Evolutionary conservation across 495 filamentous ascomycete genomes (phyloP), one percentile per base, ranked within the genome.

Genomic region (Aspergillus sparsus): DNA sequence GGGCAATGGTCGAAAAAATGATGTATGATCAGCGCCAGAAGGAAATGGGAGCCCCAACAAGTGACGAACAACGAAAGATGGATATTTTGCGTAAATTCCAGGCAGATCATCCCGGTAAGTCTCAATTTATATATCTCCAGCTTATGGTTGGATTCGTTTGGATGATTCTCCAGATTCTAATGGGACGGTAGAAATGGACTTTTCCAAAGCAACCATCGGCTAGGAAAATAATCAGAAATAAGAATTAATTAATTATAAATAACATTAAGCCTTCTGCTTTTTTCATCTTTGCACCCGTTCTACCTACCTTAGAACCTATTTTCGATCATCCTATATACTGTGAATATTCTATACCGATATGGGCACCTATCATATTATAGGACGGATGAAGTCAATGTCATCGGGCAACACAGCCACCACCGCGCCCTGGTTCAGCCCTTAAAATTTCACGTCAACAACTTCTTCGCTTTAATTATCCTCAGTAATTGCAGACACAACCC

Each of bases 1-100:
- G 94, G 60, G 80, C 85, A n/a, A 97, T 98, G 93, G 94, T 98
- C 44, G 94, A 98, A 87, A 98, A 98, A 84, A 98, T 98, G 94
- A 98, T 98, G 94, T 98, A 82, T 66, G 94, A 98, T 77, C 94
- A 98, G 83, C 81, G 89, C 47, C 92, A 97, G 82, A 98, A 98
- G 85, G 94, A 97, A 81, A 80, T 84, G 76, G 94, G 94, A 7
- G 83, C 87, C 70, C 88, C 89, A 66, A 90, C 86, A 21, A 94
- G 89, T 61, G 94, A 98, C 62, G 93, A 98, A 77, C 84, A 92
- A 79, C 87, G 88, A 80, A 98, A 98, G 84, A 72, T 83, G 75
- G 95, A 97, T 39, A 86, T 98, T 68, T 71, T 98, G 72, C 88
- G 89, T 80, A 91, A 93, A 74, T 98, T 98, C 74, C 87, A 96